phyloP scores from a whole-genome alignment of 495 filamentous ascomycete genomes.

The Penicillium canariense region DNA sequence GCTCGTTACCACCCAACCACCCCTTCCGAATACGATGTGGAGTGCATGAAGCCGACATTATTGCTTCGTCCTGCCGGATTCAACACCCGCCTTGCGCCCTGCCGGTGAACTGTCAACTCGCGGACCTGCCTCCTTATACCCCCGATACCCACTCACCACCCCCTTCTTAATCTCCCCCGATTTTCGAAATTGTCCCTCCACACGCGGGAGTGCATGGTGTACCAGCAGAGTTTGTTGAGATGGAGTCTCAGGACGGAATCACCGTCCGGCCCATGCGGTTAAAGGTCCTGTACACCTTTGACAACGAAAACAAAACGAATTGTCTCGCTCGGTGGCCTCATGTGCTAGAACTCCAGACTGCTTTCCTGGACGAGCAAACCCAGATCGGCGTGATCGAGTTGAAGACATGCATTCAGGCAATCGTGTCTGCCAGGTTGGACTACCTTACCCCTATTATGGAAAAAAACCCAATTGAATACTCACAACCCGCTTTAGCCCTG shows the following conservation, averaged over 20 bases:
- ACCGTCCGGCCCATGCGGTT: slow-evolving; percentile 60
- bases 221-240: slow-evolving; percentile 32
- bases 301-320: slow-evolving; percentile 82
- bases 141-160: neutral
- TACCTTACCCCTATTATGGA: neutral
- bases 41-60: slow-evolving; percentile 14
- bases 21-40: slow-evolving; percentile 12
- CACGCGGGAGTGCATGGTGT: slow-evolving; percentile 30
- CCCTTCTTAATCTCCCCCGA: neutral
- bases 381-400: slow-evolving; percentile 88
- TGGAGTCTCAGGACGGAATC: slow-evolving; percentile 52
- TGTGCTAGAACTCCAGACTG: slow-evolving; percentile 73
- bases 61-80: slow-evolving; percentile 5
- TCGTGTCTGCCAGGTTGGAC: slow-evolving; percentile 65
- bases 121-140: slow-evolving; percentile 9
- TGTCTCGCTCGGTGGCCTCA: slow-evolving; percentile 90
- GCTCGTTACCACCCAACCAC: slow-evolving; percentile 8
- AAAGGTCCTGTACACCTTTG: slow-evolving; percentile 97
- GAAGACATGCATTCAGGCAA: slow-evolving; percentile 84
- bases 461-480: slow-evolving; percentile 12
- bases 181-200: neutral
- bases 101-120: neutral
- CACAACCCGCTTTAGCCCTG: slow-evolving; percentile 60
- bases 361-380: slow-evolving; percentile 71
- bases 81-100: neutral